These are phyloP conservation scores for Xylariaceae sp. DNA, from an alignment of 2,329 filamentous ascomycete species.

Conservation along the genomic window DNA sequence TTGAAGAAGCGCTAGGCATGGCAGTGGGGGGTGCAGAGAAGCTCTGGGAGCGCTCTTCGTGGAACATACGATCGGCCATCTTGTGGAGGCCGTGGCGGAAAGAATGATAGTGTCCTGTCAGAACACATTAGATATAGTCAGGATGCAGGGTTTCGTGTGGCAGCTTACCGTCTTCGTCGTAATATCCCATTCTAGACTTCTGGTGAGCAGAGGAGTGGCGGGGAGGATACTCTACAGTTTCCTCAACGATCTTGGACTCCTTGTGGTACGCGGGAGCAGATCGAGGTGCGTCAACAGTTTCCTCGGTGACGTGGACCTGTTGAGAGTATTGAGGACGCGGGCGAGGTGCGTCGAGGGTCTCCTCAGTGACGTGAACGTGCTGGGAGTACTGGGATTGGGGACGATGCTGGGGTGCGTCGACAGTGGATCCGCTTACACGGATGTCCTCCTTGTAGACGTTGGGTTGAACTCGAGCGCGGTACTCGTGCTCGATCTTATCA, in stretches of 20 bases:
- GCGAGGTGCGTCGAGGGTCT: slow-evolving; percentile 33
- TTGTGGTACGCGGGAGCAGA: slow-evolving; percentile 46
- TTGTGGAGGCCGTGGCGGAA: slow-evolving; percentile 54
- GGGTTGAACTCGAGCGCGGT: slow-evolving; percentile 56
- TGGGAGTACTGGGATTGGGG: slow-evolving; percentile 32
- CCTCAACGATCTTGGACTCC: slow-evolving; percentile 59
- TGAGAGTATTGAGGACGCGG: slow-evolving; percentile 35
- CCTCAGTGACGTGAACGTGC: slow-evolving; percentile 30
- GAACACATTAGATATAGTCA: slow-evolving; percentile 11
- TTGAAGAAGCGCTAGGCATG: slow-evolving; percentile 27
- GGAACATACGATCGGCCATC: slow-evolving; percentile 51
- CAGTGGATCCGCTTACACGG: slow-evolving; percentile 20
- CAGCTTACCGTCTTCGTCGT: slow-evolving; percentile 56
- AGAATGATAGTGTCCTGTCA: slow-evolving; percentile 53
- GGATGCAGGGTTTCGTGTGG: no score
- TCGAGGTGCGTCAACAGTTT: slow-evolving; percentile 47
- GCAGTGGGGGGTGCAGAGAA: slow-evolving; percentile 23
- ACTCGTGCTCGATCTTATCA: slow-evolving; percentile 63
- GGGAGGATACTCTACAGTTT: slow-evolving; percentile 57
- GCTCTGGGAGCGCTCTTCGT: slow-evolving; percentile 44
- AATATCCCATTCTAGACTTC: slow-evolving; percentile 61
- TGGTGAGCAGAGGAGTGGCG: slow-evolving; percentile 35
- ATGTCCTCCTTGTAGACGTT: slow-evolving; percentile 36
- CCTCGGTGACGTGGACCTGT: slow-evolving; percentile 47
- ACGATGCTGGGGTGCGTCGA: slow-evolving; percentile 27